Conservation (phyloP, 441 rosid species). For the Gossypium lobatum region DNA sequence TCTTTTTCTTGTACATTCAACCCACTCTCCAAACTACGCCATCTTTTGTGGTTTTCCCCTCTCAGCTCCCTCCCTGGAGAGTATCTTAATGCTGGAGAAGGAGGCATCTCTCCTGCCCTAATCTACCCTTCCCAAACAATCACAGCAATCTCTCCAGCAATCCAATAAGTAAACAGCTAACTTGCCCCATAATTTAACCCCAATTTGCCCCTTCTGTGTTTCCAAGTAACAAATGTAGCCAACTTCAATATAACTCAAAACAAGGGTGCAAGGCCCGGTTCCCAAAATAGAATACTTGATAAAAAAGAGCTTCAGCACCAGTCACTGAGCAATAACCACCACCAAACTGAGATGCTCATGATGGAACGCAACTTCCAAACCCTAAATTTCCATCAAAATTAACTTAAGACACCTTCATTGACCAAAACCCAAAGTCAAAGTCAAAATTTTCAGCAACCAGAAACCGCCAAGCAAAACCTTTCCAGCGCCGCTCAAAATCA, state of each 20-base stretch:
- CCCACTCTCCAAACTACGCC: slow-evolving; percentile 72
- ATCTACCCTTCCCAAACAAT: slow-evolving; percentile 21
- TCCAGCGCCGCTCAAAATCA: slow-evolving; percentile 12
- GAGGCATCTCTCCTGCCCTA: slow-evolving; percentile 57
- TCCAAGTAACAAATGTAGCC: slow-evolving; percentile 8
- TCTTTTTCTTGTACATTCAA: slow-evolving; percentile 61
- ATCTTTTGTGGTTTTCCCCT: slow-evolving; percentile 67
- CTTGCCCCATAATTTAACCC: slow-evolving; percentile 21
- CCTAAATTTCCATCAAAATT: slow-evolving; percentile 25
- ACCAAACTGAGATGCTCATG: slow-evolving; percentile 16
- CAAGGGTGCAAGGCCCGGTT: neutral
- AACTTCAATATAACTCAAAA: neutral
- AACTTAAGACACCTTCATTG: slow-evolving; percentile 14
- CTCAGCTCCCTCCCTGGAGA: slow-evolving; percentile 72
- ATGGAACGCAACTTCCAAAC: slow-evolving; percentile 16
- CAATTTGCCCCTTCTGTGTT: slow-evolving; percentile 10
- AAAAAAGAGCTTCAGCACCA: slow-evolving; percentile 14
- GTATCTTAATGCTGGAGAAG: slow-evolving; percentile 78
- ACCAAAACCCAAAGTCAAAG: slow-evolving; percentile 23
- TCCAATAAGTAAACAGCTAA: neutral
- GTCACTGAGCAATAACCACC: slow-evolving; percentile 9
- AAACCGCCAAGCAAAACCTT: neutral
- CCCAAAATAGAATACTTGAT: neutral
- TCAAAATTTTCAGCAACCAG: slow-evolving; percentile 18
- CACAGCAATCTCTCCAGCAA: slow-evolving; percentile 19